A percentile compares a stretch with the other conserved stretches of the same genome.
phyloP scores from a whole-genome alignment of 805 yeast species.

The Jamesozyma gamospora region DNA sequence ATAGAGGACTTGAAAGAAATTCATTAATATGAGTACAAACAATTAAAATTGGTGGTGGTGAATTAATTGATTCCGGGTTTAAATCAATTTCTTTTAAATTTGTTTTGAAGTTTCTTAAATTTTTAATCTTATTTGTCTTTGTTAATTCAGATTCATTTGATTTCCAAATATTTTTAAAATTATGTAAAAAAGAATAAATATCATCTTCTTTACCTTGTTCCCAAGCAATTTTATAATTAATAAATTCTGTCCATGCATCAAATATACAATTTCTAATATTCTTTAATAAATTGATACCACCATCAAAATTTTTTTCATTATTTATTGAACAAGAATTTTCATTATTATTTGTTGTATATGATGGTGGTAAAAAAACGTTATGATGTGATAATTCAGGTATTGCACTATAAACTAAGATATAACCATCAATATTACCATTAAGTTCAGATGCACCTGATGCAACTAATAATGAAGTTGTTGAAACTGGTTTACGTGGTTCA shows the following conservation, averaged over 20 bases:
- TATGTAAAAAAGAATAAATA: constrained; percentile 47
- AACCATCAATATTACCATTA: constrained; percentile 69
- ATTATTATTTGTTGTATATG: constrained; percentile 29
- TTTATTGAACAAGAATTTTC: background rate
- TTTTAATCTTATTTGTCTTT: constrained; percentile 24
- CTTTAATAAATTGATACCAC: constrained; percentile 27
- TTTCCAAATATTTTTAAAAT: constrained; percentile 51
- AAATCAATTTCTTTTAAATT: constrained; percentile 27
- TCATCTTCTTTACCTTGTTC: constrained; percentile 59
- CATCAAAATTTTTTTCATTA: constrained; percentile 4
- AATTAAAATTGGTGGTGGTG: constrained; percentile 58
- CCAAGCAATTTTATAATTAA: constrained; percentile 46
- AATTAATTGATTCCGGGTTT: constrained; percentile 31
- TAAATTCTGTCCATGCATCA: constrained; percentile 68
- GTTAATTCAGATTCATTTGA: constrained; percentile 23
- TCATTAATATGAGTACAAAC: constrained; percentile 55
- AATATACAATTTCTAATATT: constrained; percentile 46
- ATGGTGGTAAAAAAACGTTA: constrained; percentile 38
- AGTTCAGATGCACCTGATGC: constrained; percentile 74
- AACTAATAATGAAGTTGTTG: constrained; percentile 57
- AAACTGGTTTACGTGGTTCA: constrained; percentile 51
- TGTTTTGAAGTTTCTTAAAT: constrained; percentile 24
- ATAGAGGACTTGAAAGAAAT: constrained; percentile 47
- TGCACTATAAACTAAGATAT: constrained; percentile 57
- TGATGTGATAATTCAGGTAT: constrained; percentile 43